Evolutionary conservation across 2,329 filamentous ascomycete species (phyloP), one percentile per base, ranked within the genome.

Genomic region (Arthrobotrys pseudoclavata): DNA sequence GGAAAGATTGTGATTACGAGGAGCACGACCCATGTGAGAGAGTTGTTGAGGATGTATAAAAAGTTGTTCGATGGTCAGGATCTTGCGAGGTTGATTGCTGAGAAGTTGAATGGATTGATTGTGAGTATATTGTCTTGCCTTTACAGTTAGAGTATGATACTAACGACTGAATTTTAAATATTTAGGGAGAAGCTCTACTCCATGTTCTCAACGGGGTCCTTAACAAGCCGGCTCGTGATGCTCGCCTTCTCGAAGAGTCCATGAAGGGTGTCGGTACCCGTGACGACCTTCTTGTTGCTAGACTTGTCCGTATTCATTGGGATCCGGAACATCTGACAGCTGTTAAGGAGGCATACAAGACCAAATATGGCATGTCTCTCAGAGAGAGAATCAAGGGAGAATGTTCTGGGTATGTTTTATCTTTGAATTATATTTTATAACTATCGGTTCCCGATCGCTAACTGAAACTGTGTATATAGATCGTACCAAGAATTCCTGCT

Each of bases 191-290:
- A 85, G 90, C 97, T 20, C 89, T 98, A 42, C 93, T 94, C 0
- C 96, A 98, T 84, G 93, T 98, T 81, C 91, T 99, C 82, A 97
- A 98, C 85, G 96, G 96, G 82, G 90, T 97, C 71, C 97, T 98
- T 85, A 98, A 98, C 85, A 92, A 92, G 75, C 94, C 96, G 4
- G 93, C 97, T 79, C 92, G 96, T 69, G 96, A 98, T 83, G 93
- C 95, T 2, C 88, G 97, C 42, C 90, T 98, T 1, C 87, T 99
- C 1, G 91, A 97, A 84, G 96, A 98, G 85, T 95, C 96, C 1
- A 89, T 98, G 88, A 87, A 76, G 78, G 80, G 76, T 37, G 79
- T 37, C 24, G 79, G 48, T 47, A 80, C 64, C 79, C 89, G 88
- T 79, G 92, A 95, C 82, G 84, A 88, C 66, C 86, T 94, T 79